Base-by-base conservation (phyloP, 202 grass and related monocot genomes). In the Setaria viridis region DNA sequence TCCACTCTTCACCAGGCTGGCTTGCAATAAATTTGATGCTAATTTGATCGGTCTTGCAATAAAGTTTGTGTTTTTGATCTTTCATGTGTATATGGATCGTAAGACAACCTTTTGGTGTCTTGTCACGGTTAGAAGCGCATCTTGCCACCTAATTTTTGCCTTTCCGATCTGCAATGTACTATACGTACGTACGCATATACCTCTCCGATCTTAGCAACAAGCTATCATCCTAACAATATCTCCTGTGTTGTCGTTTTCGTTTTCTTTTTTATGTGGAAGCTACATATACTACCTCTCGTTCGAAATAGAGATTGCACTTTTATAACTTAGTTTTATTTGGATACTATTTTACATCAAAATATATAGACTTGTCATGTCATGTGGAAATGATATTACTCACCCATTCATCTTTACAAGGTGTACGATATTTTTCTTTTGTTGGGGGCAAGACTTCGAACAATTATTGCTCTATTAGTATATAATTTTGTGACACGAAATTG, bases 41-140 rank as follows among this genome's bases (percentile, higher is more conserved):
- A 47, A 48, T 71, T 71, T 29, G 2, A 47, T 71, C 11, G 10
- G 25, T 20, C 53, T 64, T 25, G 70, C 56, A 86, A 72, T 80
- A 51, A 39, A 42, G 42, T n/a, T 53, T 14, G 67, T 54, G 67
- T 34, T 67, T 76, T 69, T 77, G 65, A 43, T 79, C n/a, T 47
- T 62, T 77, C 74, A 85, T 74, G 47, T 74, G 77, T 32, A 67
- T 67, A 37, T 53, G 17, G 55, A 10, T 58, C 20, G 62, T 33
- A 76, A 58, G 11, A 69, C 17, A 78, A 13, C 58, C 11, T 87
- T 67, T 67, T 0, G 1, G 62, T 76, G 70, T 58, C 62, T 76
- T 41, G 50, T 48, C 48, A 67, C 59, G 50, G 59, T 67, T 81
- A 17, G 56, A 86, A 33, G 16, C 43, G 32, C 12, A 30, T 32